Evolutionary conservation across 2,329 filamentous ascomycete genomes (phyloP).

Genomic region (Colletotrichum sp.): DNA sequence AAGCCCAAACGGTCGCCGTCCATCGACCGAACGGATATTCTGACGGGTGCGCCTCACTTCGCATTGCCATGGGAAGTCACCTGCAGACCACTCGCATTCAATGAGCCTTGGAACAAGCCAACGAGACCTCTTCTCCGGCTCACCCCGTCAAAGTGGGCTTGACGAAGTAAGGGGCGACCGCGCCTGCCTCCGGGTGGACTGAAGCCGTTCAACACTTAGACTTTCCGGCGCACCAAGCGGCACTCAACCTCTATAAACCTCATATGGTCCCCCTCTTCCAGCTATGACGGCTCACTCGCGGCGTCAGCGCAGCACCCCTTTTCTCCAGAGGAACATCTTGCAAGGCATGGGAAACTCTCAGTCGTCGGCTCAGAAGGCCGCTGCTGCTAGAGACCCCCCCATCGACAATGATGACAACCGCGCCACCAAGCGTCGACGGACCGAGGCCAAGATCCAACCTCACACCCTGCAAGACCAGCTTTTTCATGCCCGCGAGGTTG

Average conservation of each 20-base stretch:
- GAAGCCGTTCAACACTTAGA: not conserved
- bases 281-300: slow-evolving; percentile 55
- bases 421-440: slow-evolving; percentile 56
- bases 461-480: slow-evolving; percentile 36
- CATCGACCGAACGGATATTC: not conserved
- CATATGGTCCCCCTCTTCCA: slow-evolving; percentile 34
- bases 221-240: slow-evolving; percentile 6
- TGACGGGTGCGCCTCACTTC: not conserved
- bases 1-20: not conserved
- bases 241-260: slow-evolving; percentile 2
- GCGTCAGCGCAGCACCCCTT: slow-evolving; percentile 55
- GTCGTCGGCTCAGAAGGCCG: slow-evolving; percentile 42
- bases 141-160: slow-evolving; percentile 15
- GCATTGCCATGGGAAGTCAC: not conserved
- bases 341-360: slow-evolving; percentile 52
- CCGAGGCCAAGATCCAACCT: slow-evolving; percentile 39
- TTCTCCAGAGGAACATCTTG: slow-evolving; percentile 57
- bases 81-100: not conserved
- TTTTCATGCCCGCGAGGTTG: slow-evolving; percentile 32
- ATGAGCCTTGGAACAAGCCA: not conserved
- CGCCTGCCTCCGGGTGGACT: not conserved
- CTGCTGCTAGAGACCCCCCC: slow-evolving; percentile 33
- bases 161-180: slow-evolving; percentile 1
- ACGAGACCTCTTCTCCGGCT: not conserved
- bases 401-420: slow-evolving; percentile 42